Base-by-base conservation (phyloP, 768 basidiomycete species). In the Lentinula guzmanii region DNA sequence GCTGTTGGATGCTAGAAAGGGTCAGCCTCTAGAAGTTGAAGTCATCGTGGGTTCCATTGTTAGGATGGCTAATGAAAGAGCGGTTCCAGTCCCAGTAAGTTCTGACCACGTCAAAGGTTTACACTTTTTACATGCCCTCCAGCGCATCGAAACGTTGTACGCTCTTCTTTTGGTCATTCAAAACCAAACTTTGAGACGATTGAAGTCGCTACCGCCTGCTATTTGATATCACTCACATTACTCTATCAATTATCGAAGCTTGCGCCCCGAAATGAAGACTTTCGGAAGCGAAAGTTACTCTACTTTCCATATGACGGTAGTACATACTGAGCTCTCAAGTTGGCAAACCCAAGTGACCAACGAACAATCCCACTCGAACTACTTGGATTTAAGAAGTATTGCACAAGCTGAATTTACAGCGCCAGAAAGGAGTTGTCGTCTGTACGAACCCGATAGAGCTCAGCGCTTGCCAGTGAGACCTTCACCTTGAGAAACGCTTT, bases 21-120 rank as follows among this genome's bases (percentile, higher is more conserved):
- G 56, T 28, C 42, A 75, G 56, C 85, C 87, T 41, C 79, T 87
- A 62, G 87, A 89, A 71, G 81, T 89, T 0, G 87, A 89, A 68
- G 84, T 80, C 13, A 84, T 89, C 48, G 62, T 87, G 4, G 87
- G 88, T 0, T 80, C 85, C 61, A 78, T 86, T 2, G 81, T 86
- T 28, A 70, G 82, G 45, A 73, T 84, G 72, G 86, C 81, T 0
- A 75, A 71, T 65, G 72, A 75, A 55, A 66, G 69, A 28, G 73
- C 74, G 7, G 76, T 86, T 3, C 68, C 75, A 9, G 69, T 84
- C 4, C 41, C 56, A 42, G 56, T 58, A 35, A 43, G 56, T 42
- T 15, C 5, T 5, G 4, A 41, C 9, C 53, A n/a, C 18, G 10
- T 5, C 21, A 15, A 4, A 15, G 8, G 8, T 8, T 1, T 24